Percentiles rank a stretch among this genome's conserved stretches.
Evolutionary conservation across 257 asterid species (phyloP).

Genomic region (Solanum pinnatisectum): DNA sequence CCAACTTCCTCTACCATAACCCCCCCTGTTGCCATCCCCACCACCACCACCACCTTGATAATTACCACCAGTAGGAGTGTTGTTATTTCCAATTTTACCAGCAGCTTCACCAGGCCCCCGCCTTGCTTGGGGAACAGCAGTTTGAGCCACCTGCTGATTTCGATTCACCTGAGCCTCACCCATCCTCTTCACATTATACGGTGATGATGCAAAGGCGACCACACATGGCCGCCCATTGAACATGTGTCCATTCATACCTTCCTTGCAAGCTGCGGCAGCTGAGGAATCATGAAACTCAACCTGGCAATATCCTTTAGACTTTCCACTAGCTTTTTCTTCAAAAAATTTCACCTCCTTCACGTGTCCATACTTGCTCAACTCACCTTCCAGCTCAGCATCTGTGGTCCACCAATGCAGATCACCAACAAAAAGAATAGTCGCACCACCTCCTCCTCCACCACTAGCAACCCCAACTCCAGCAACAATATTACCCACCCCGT

Average conservation of each 20-base stretch:
- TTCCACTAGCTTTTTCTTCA: conserved; percentile 96
- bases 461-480: conserved; percentile 12
- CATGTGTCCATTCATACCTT: conserved; percentile 68
- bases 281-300: conserved; percentile 77
- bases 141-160: conserved; percentile 44
- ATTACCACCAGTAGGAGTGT: conserved; percentile 26
- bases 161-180: conserved; percentile 66
- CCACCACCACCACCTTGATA: conserved; percentile 22
- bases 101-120: conserved; percentile 52
- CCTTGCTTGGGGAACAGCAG: conserved; percentile 39
- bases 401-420: conserved; percentile 99
- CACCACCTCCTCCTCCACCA: conserved; percentile 14
- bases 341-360: conserved; percentile 89
- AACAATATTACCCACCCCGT: conserved; percentile 11
- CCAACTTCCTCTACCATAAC: conserved; percentile 89
- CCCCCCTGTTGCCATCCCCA: conserved; percentile 27
- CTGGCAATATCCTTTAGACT: conserved; percentile 95
- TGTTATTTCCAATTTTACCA: conserved; percentile 40
- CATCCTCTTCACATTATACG: conserved; percentile 72
- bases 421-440: conserved; percentile 74
- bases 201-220: conserved; percentile 86
- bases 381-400: conserved; percentile 81
- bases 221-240: conserved; percentile 92
- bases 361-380: conserved; percentile 64
- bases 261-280: conserved; percentile 82